These are phyloP conservation scores for Anisodus tanguticus DNA, from an alignment of 257 asterid genomes.

Conservation along the genomic window DNA sequence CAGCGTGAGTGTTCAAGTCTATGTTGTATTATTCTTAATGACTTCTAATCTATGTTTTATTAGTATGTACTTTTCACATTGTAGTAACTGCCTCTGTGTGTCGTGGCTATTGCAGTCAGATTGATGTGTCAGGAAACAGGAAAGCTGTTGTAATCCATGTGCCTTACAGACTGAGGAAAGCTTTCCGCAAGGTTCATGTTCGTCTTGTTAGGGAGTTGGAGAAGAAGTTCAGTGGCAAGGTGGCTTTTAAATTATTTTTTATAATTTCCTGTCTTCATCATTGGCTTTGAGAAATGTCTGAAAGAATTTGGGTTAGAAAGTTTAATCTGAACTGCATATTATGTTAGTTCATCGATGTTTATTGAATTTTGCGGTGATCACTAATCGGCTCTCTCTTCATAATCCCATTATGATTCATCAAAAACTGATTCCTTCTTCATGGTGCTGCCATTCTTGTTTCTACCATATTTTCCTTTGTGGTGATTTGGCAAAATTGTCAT, in stretches of 20 bases:
- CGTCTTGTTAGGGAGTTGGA: slow-evolving; percentile 41
- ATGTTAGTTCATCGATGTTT: not conserved
- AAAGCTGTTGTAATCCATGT: slow-evolving; percentile 44
- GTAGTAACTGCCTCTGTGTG: not conserved
- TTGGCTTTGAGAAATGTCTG: not conserved
- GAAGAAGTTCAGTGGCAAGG: slow-evolving; percentile 48
- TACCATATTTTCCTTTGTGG: slow-evolving; percentile 4
- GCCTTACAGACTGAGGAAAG: slow-evolving; percentile 43
- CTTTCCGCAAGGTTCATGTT: slow-evolving; percentile 45
- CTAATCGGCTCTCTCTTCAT: not conserved
- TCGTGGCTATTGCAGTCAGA: slow-evolving; percentile 32
- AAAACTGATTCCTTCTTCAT: not conserved
- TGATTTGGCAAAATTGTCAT: not conserved
- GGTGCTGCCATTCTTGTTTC: not conserved
- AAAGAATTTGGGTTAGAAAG: not conserved
- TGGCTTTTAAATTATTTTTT: not conserved
- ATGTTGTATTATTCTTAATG: not conserved
- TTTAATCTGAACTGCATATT: not conserved
- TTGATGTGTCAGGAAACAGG: slow-evolving; percentile 42
- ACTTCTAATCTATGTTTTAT: not conserved
- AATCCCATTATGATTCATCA: not conserved
- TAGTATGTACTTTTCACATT: not conserved
- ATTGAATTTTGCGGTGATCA: not conserved
- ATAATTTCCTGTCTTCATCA: not conserved
- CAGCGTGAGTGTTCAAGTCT: slow-evolving; percentile 31